Evolutionary conservation across 352 stramenopile species (phyloP), one percentile per base, ranked within the genome.

Genomic region (Globisporangium canariense): DNA sequence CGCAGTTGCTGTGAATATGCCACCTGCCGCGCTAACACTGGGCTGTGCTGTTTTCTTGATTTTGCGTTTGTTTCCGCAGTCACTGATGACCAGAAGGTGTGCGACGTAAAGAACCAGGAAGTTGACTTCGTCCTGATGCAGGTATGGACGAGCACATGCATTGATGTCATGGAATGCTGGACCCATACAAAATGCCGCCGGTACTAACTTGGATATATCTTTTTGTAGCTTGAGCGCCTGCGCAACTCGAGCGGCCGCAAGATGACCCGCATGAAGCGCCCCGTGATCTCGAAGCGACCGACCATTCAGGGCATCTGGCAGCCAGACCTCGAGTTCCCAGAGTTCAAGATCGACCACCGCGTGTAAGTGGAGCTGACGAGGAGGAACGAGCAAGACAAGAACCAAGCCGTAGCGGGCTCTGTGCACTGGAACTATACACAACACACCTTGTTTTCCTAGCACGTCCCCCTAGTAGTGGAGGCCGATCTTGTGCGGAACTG

Each of bases 51-150:
- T 32, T 59, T 55, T 57, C 30, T 65, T 3, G 65, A 55, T 18
- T 9, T n/a, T 6, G 40, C 14, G 13, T 49, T n/a, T 16, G 18
- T 43, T 40, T 43, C 64, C 30, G 25, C 50, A 94, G 86, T 96
- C 73, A 93, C 83, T 62, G 79, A 85, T 60, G 64, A 90, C 64
- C 81, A 71, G 52, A 96, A 96, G 73, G 88, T 96, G 16, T 79
- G 80, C 60, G 88, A 96, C 61, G 80, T 96, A 41, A 96, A 96
- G 81, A 96, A 96, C 79, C 77, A 94, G 75, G 83, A 96, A 18
- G 82, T 93, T 51, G 64, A 77, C 38, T 90, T 91, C 55, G 87
- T 96, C 47, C 65, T 96, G 70, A 80, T 76, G 67, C 86, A 92
- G 83, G 85, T 94, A 52, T 65, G 73, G n/a, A 34, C 20, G 32